Percentiles rank a stretch among this genome's conserved stretches.
Evolutionary conservation across 164 flowering plant species (phyloP).

Genomic region (Umbilicus rupestris): DNA sequence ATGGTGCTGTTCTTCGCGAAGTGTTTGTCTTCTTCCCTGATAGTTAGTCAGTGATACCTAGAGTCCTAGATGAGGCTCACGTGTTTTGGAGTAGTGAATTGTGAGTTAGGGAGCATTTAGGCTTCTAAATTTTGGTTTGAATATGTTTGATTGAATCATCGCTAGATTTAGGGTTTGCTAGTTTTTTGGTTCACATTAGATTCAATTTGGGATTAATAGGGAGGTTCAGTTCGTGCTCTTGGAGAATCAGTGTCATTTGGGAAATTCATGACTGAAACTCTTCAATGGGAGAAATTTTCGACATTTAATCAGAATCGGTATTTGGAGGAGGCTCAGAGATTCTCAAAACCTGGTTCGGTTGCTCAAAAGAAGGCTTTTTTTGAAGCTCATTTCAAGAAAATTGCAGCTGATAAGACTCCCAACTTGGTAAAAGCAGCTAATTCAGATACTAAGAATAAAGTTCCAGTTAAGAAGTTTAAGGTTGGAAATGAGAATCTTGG

Average conservation of each 20-base stretch:
- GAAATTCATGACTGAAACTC: constrained; percentile 53
- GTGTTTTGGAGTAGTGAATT: too few species aligned
- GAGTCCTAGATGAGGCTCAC: too few species aligned
- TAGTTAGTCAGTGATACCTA: too few species aligned
- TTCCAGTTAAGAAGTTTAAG: constrained; percentile 5
- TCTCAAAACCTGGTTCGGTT: constrained; percentile 70
- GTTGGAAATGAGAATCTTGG: constrained; percentile 5
- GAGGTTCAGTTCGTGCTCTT: constrained; percentile 34
- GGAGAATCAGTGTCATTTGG: constrained; percentile 73
- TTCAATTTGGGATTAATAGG: constrained; percentile 26
- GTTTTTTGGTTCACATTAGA: neutral
- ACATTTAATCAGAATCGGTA: constrained; percentile 63
- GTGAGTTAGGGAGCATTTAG: too few species aligned
- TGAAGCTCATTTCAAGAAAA: constrained; percentile 69
- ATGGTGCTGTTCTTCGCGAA: too few species aligned
- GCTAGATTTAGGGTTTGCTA: neutral
- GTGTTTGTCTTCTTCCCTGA: too few species aligned
- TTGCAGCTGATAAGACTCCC: constrained; percentile 42
- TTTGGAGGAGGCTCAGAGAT: constrained; percentile 69
- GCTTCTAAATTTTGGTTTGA: too few species aligned
- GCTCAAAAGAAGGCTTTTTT: constrained; percentile 80
- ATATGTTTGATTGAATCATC: too few species aligned
- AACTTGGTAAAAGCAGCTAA: constrained; percentile 33
- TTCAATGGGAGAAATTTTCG: constrained; percentile 86
- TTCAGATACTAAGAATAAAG: constrained; percentile 13